A percentile compares a stretch with the other conserved stretches of the same genome.
Conservation (phyloP, 345 rosid genomes). For the Hirschfeldia incana region DNA sequence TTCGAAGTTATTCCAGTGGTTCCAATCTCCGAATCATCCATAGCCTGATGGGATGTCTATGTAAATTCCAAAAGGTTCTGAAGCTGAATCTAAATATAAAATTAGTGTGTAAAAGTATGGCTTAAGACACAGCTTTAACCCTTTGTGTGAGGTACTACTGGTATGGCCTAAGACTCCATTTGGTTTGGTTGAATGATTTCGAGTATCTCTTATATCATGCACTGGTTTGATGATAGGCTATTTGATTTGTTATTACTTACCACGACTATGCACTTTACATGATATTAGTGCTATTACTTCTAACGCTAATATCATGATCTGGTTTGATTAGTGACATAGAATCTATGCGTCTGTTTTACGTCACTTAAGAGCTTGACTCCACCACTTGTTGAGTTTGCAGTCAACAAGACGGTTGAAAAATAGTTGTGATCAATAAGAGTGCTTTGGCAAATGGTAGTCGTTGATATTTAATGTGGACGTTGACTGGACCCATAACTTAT, state of each 20-base stretch:
- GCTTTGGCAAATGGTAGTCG: neutral
- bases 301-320: neutral
- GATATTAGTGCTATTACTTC: neutral
- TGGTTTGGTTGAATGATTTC: neutral
- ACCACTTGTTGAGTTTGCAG: neutral
- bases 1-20: slow-evolving; percentile 1
- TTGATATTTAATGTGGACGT: neutral
- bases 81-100: neutral
- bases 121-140: neutral
- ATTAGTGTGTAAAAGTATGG: neutral
- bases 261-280: neutral
- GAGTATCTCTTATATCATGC: neutral
- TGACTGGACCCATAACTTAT: neutral
- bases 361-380: neutral
- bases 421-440: neutral
- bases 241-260: neutral
- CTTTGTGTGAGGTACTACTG: neutral
- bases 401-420: neutral
- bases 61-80: neutral
- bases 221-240: neutral
- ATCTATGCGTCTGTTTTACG: neutral
- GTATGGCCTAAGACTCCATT: neutral
- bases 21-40: neutral
- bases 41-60: too few species aligned
- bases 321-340: neutral